Evolutionary conservation across 176 grass and related monocot species (phyloP), one percentile per base, ranked within the genome.

Genomic region (Zoysia pacifica): DNA sequence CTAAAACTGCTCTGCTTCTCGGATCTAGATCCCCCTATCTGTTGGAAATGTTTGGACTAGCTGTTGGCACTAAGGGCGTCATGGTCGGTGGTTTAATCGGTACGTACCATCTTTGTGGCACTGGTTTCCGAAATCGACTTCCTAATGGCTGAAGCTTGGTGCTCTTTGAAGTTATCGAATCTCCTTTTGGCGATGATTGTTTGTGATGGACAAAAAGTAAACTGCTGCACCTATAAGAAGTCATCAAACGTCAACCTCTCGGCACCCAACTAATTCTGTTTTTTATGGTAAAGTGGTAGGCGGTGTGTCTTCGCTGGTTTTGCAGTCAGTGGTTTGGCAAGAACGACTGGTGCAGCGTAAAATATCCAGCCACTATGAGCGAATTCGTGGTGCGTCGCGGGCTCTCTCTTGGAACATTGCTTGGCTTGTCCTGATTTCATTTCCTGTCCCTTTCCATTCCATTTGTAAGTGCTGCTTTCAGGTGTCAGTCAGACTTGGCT

Each of bases 1-100:
- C 45, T 16, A 47, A 52, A 62, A 65, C 58, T 76, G 48, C 0
- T 65, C 9, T 49, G 10, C 61, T 70, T 59, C 38, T 42, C 65
- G 77, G 72, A 89, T 81, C 82, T 81, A 65, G 82, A 81, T 89
- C 35, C 9, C 49, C 51, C 77, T 61, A 36, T 68, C 71, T 71
- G 87, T 58, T 82, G 66, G 72, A 61, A 28, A 77, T 61, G 82
- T 14, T 67, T 60, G 45, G 38, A 60, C n/a, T 77, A 49, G 66
- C 78, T 67, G 82, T 77, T 85, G 67, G 37, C 48, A 81, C 68
- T 72, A 62, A 54, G 72, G 77, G 62, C 52, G 49, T 67, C 66
- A 46, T 58, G 82, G 61, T 81, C 16, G 72, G 77, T 81, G 13
- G 18, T 48, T 42, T 75, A 20, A 75, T 79, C 53, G 36, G 61